phyloP scores from a whole-genome alignment of 1,284 basidiomycete genomes.

The Ustilago cynodontis region DNA sequence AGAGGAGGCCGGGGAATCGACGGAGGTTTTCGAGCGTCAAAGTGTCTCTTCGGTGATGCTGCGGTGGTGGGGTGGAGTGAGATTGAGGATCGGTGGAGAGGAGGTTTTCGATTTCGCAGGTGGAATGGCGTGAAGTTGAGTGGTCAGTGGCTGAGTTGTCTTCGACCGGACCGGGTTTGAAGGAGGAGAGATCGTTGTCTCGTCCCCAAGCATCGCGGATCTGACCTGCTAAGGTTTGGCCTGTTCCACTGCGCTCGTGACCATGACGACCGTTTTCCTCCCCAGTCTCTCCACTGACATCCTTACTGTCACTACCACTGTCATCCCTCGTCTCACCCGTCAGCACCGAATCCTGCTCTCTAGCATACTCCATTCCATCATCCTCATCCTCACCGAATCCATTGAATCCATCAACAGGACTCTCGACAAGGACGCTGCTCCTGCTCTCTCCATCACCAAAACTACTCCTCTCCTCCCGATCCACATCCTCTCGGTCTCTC shows the following conservation, averaged over 20 bases:
- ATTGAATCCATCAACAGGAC: constrained; percentile 31
- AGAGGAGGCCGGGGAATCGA: constrained; percentile 5
- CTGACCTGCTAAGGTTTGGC: constrained; percentile 35
- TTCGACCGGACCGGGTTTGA: neutral
- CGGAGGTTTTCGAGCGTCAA: neutral
- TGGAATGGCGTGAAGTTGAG: constrained; percentile 12
- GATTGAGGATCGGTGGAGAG: neutral
- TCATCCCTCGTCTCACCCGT: constrained; percentile 10
- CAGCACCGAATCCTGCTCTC: constrained; percentile 2
- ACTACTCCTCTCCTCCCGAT: constrained; percentile 3
- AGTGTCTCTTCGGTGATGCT: neutral
- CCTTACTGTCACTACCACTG: constrained; percentile 9
- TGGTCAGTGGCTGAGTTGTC: constrained; percentile 3
- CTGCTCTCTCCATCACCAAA: constrained; percentile 8
- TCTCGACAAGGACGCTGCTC: constrained; percentile 31
- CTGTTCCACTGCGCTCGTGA: constrained; percentile 19
- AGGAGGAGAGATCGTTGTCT: constrained; percentile 6
- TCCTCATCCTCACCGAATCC: constrained; percentile 16
- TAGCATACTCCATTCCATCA: neutral
- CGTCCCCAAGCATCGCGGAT: constrained; percentile 39
- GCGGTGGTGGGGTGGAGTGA: neutral
- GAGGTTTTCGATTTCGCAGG: constrained; percentile 28
- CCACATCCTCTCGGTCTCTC: neutral
- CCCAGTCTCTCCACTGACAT: constrained; percentile 20
- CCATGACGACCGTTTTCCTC: constrained; percentile 12